phyloP scores from a whole-genome alignment of 768 basidiomycete genomes.

The Suillus lakei region DNA sequence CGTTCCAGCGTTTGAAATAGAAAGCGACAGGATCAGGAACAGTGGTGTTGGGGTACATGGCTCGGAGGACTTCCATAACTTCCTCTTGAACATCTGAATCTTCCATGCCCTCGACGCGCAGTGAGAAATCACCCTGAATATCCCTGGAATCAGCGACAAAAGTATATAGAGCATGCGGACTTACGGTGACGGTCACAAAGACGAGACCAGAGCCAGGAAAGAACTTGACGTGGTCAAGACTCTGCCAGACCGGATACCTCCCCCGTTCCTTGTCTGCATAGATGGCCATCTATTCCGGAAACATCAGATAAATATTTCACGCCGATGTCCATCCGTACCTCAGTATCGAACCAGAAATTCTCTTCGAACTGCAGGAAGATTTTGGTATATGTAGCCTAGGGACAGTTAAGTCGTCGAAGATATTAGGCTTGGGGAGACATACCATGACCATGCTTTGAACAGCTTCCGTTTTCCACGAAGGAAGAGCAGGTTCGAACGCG shows the following conservation, averaged over 20 bases:
- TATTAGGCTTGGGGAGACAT: conserved; percentile 2
- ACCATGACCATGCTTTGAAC: conserved; percentile 68
- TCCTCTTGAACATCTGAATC: conserved; percentile 53
- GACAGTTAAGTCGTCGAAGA: neutral
- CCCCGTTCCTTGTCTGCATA: conserved; percentile 65
- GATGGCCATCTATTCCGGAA: conserved; percentile 41
- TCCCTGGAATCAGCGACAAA: neutral
- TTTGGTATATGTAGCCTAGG: conserved; percentile 63
- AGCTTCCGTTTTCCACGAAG: conserved; percentile 67
- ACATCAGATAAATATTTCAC: neutral
- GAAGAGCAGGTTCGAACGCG: conserved; percentile 56
- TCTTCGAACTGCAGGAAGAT: conserved; percentile 67
- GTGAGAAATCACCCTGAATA: conserved; percentile 60
- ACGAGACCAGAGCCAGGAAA: conserved; percentile 62
- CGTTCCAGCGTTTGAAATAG: conserved; percentile 58
- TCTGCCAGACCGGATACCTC: conserved; percentile 71
- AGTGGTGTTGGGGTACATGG: conserved; percentile 60
- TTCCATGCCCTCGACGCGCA: conserved; percentile 59
- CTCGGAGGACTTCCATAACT: conserved; percentile 57
- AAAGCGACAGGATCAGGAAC: conserved; percentile 64
- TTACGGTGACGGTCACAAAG: conserved; percentile 33
- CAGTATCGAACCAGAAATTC: conserved; percentile 62
- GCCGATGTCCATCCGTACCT: conserved; percentile 28
- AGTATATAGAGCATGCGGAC: neutral
- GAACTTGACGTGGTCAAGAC: conserved; percentile 59